Base-by-base conservation (phyloP, 768 basidiomycete species). In the Hypholoma sublateritium region DNA sequence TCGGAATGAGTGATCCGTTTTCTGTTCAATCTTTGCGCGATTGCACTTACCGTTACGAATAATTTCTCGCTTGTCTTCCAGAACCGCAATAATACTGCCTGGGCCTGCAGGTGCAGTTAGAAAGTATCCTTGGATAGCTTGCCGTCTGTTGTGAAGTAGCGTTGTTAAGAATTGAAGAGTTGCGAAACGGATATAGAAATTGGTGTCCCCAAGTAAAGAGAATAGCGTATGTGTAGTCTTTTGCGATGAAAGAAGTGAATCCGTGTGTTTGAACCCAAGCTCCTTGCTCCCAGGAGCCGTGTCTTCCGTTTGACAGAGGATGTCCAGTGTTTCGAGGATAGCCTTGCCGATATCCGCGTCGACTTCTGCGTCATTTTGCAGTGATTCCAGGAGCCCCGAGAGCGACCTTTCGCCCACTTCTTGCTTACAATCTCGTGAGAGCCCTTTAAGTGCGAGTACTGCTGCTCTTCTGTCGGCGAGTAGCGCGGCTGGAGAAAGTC, bases 291-390 rank as follows among this genome's bases (percentile, higher is more conserved):
- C 69, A 19, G 65, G 61, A 14, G 70, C 59, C 35, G 67, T 55
- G 52, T 89, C 88, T 64, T 86, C 89, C 4, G 82, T 80, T 67
- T 98, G 94, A 71, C 94, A 97, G 25, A 99, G 79, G 58, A 86
- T 72, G 66, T 85, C 82, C 53, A 98, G 75, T 1, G 94, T 97
- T 75, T 99, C 97, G 64, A 99, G 74, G 4, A 88, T 87, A 19
- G 95, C 95, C 68, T 93, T 97, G 1, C 89, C 95, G 58, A 91
- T 92, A 65, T 98, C 97, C 4, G 86, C 78, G 70, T 99, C 97
- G 50, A 94, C 83, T 62, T 92, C 87, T 0, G 94, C 91, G 68
- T 98, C 95, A 58, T 90, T 90, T 65, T 88, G 81, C 32, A 98
- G 76, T 32, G 93, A 89, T 25, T 89, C 86, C 3, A 97, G 68